Conservation (phyloP, 2,329 filamentous ascomycete genomes). For the Orbilia javanica region DNA sequence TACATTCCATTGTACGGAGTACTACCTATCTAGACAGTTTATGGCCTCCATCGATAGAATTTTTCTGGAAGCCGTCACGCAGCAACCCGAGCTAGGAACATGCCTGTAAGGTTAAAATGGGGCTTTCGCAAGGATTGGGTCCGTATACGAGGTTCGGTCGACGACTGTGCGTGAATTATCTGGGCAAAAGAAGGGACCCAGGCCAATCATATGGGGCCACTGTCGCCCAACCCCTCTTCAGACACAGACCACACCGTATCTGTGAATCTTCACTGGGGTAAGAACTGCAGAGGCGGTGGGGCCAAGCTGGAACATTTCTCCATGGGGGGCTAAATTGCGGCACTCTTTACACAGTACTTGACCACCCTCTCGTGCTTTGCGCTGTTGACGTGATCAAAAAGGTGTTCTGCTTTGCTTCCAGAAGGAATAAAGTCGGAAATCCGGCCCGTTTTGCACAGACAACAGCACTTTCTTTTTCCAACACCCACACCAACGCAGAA, state of each 20-base stretch:
- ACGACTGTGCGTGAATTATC: slow-evolving; percentile 46
- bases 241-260: slow-evolving; percentile 31
- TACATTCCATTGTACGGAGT: slow-evolving; percentile 8
- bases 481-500: slow-evolving; percentile 35
- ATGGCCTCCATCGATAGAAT: slow-evolving; percentile 30
- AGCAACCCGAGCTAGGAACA: slow-evolving; percentile 28
- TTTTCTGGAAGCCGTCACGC: slow-evolving; percentile 49
- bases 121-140: slow-evolving; percentile 51
- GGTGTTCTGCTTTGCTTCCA: slow-evolving; percentile 42
- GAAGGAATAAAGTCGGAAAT: slow-evolving; percentile 50
- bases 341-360: slow-evolving; percentile 29
- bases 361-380: slow-evolving; percentile 2
- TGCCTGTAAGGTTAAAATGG: slow-evolving; percentile 54
- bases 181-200: slow-evolving; percentile 6
- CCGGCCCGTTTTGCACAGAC: slow-evolving; percentile 52
- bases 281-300: slow-evolving; percentile 16
- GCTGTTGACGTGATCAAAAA: slow-evolving; percentile 50
- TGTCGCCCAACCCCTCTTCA: slow-evolving; percentile 35
- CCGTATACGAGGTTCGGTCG: slow-evolving; percentile 46
- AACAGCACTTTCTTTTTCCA: slow-evolving; percentile 26
- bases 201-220: slow-evolving; percentile 36
- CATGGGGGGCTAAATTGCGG: slow-evolving; percentile 56
- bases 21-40: slow-evolving; percentile 19
- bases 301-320: slow-evolving; percentile 38
- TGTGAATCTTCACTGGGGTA: slow-evolving; percentile 26